Evolutionary conservation across 495 filamentous ascomycete genomes (phyloP).

Genomic region (Hyphodiscus hymeniophilus): DNA sequence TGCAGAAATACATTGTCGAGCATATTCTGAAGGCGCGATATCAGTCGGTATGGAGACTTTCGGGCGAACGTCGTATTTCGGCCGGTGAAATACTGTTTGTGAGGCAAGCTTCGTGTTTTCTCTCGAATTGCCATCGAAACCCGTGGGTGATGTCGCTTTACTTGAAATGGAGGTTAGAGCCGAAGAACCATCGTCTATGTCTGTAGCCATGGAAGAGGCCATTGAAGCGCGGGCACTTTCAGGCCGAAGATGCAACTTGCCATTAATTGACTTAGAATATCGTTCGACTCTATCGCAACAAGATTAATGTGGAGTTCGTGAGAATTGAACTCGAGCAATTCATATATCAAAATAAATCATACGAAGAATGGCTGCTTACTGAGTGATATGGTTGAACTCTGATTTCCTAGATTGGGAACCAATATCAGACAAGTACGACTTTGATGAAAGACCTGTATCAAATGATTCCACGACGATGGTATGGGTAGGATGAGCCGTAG

Average conservation of each 20-base stretch:
- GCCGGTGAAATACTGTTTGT: constrained; percentile 16
- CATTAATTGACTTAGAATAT: constrained; percentile 12
- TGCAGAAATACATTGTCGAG: constrained; percentile 77
- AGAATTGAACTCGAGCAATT: neutral
- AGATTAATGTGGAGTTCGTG: constrained; percentile 2
- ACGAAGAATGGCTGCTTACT: constrained; percentile 3
- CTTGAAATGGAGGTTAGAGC: constrained; percentile 38
- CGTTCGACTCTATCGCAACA: constrained; percentile 7
- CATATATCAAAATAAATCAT: neutral
- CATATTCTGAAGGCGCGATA: constrained; percentile 64
- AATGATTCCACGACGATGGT: constrained; percentile 21
- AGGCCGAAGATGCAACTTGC: constrained; percentile 19
- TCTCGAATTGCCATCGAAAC: constrained; percentile 27
- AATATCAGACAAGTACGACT: too few species aligned
- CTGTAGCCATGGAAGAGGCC: constrained; percentile 27
- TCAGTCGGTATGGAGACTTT: constrained; percentile 76
- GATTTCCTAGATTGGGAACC: too few species aligned
- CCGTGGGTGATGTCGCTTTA: constrained; percentile 48
- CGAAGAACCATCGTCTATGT: constrained; percentile 38
- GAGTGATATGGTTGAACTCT: neutral
- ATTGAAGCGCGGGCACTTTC: constrained; percentile 22
- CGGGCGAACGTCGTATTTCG: constrained; percentile 50
- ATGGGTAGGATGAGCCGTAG: constrained; percentile 10
- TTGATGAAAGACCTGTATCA: constrained; percentile 8
- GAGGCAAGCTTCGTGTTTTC: constrained; percentile 9